These are phyloP conservation scores for Syzygium malaccense DNA, from an alignment of 441 rosid species.

Conservation along the genomic window DNA sequence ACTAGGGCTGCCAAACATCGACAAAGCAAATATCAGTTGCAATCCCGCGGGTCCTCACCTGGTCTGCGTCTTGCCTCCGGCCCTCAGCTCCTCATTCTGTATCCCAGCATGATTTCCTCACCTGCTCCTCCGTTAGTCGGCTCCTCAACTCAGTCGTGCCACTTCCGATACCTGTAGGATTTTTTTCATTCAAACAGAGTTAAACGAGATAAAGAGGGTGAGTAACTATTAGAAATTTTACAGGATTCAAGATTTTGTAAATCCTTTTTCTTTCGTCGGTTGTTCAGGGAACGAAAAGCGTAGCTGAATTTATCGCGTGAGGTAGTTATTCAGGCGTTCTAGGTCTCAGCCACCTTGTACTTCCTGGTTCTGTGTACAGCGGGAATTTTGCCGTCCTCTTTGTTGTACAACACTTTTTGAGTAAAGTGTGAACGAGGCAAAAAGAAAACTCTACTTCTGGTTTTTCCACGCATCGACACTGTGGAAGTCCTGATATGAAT, in stretches of 20 bases:
- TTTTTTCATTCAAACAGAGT: not conserved
- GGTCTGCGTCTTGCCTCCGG: slow-evolving; percentile 85
- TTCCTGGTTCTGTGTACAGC: not conserved
- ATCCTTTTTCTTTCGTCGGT: not conserved
- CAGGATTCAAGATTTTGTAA: not conserved
- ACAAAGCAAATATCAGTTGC: slow-evolving; percentile 71
- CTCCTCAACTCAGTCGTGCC: not conserved
- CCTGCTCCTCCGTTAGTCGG: not conserved
- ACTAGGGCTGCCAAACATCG: slow-evolving; percentile 56
- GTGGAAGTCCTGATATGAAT: not conserved
- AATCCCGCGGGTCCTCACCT: slow-evolving; percentile 92
- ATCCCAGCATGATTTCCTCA: slow-evolving; percentile 32
- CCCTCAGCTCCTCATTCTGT: slow-evolving; percentile 84
- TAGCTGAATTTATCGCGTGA: not conserved
- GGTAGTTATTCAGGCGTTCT: not conserved
- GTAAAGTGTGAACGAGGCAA: not conserved
- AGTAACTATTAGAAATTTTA: not conserved
- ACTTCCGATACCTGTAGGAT: not conserved
- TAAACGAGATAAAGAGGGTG: not conserved
- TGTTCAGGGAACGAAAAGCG: not conserved
- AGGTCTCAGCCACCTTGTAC: not conserved
- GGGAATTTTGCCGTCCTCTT: not conserved
- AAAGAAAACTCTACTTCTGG: not conserved
- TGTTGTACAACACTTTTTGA: not conserved
- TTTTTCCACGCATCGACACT: not conserved